These are phyloP conservation scores for Metarhizium rileyi DNA, from an alignment of 2,329 filamentous ascomycete genomes.

Conservation along the genomic window DNA sequence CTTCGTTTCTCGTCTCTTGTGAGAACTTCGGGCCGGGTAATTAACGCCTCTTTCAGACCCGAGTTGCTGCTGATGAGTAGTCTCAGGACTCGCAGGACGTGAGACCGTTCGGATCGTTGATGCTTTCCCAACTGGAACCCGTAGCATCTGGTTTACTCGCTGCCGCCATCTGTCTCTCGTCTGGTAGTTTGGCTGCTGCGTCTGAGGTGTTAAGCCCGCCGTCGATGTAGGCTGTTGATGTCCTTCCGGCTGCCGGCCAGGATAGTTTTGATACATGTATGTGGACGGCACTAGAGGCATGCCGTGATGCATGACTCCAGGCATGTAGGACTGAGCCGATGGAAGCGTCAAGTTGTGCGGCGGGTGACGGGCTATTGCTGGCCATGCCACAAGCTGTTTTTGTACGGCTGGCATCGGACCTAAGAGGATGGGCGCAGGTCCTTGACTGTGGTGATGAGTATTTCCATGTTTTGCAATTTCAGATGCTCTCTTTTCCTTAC, in stretches of 20 bases:
- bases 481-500: not conserved
- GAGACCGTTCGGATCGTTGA: slow-evolving; percentile 26
- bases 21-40: not conserved
- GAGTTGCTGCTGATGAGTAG: not conserved
- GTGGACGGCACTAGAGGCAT: not conserved
- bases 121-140: slow-evolving; percentile 22
- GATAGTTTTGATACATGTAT: not conserved
- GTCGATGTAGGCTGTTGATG: not conserved
- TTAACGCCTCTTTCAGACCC: not conserved
- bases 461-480: not conserved
- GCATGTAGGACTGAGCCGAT: not conserved
- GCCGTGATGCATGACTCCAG: not conserved
- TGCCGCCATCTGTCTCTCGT: slow-evolving; percentile 16
- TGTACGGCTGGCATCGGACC: not conserved
- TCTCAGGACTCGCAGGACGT: slow-evolving; percentile 7
- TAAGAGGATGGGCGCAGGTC: not conserved
- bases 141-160: slow-evolving; percentile 16
- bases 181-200: not conserved
- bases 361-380: not conserved
- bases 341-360: not conserved
- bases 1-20: not conserved
- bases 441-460: not conserved
- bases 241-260: not conserved
- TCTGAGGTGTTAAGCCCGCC: not conserved
- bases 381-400: not conserved